Evolutionary conservation across 331 rosid genomes (phyloP), one percentile per base, ranked within the genome.

Genomic region (Malus hybrid): DNA sequence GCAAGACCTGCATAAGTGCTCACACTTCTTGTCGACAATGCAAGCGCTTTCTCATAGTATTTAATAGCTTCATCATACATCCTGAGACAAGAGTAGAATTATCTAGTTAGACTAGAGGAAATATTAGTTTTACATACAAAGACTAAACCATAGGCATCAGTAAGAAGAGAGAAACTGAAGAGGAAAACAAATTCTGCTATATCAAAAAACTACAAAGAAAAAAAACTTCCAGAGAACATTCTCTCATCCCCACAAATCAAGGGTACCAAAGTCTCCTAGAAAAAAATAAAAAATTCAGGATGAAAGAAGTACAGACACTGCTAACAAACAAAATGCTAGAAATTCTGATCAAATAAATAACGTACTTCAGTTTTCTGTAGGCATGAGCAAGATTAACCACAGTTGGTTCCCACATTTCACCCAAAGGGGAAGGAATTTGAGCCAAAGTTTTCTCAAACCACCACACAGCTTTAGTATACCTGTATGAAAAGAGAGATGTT

Each of bases 1-100:
- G 99, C 99, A 81, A 94, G 96, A 77, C 99, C 99, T 10, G 97
- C 95, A 85, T 94, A 94, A 75, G 95, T 90, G 85, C 97, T 92
- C 87, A 89, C 86, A 73, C 97, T 90, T 85, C 82, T 88, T 22
- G 97, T 83, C 72, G 99, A 88, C 63, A 94, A 82, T 63, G 93
- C 85, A 77, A 94, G 97, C 72, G 99, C 99, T 88, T 92, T 92
- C 80, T 90, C 99, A 33, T 94, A 94, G 82, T 84, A 86, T 46
- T 85, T 75, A 83, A 94, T 89, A 75, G 99, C 97, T 87, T 92
- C 91, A 46, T 46, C 66, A 75, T 88, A 90, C 88, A 85, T 80
- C 89, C 97, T 94, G 86, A 73, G 69, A 84, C 62, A 84, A 84
- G 8, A 65, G 70, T 76, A 72, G 36, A 68, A 72, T 73, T 42